These are phyloP conservation scores for Skeletonema menzelii DNA, from an alignment of 108 stramenopile species.

Conservation along the genomic window DNA sequence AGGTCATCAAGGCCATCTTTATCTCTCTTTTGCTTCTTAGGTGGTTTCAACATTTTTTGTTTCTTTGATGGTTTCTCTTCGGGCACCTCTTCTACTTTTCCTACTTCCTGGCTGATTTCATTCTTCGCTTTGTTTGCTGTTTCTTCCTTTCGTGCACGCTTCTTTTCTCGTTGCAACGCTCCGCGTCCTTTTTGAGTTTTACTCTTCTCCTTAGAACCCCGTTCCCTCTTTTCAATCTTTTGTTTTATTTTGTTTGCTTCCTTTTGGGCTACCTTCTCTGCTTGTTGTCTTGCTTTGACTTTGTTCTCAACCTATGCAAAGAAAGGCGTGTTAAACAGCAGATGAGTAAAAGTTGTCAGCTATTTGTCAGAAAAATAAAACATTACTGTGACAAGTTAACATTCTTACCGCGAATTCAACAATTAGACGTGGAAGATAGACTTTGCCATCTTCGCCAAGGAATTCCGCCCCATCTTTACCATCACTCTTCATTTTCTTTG, in stretches of 20 bases:
- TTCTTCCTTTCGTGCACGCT: conserved; percentile 50
- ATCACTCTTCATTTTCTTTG: conserved; percentile 39
- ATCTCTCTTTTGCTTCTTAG: conserved; percentile 58
- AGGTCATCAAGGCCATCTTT: conserved; percentile 67
- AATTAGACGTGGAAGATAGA: conserved; percentile 71
- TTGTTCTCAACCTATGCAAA: conserved; percentile 71
- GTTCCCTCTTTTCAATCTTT: conserved; percentile 52
- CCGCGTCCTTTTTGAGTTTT: conserved; percentile 68
- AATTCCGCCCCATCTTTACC: conserved; percentile 30
- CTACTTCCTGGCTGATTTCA: conserved; percentile 4
- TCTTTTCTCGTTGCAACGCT: conserved; percentile 75
- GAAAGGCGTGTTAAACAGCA: neutral
- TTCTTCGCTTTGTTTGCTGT: conserved; percentile 20
- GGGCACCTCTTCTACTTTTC: conserved; percentile 2
- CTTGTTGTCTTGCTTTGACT: conserved; percentile 83
- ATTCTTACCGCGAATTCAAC: conserved; percentile 81
- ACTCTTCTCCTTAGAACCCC: conserved; percentile 27
- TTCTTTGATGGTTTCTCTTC: conserved; percentile 26
- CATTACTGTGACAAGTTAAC: neutral
- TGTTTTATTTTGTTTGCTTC: conserved; percentile 76
- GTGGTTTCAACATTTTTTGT: conserved; percentile 19
- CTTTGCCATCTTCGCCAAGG: conserved; percentile 57
- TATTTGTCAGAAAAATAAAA: neutral
- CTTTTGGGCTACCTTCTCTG: conserved; percentile 70
- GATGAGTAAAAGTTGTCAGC: neutral